Evolutionary conservation across 2,329 filamentous ascomycete species (phyloP), one percentile per base, ranked within the genome.

Genomic region (Sporothrix globosa): DNA sequence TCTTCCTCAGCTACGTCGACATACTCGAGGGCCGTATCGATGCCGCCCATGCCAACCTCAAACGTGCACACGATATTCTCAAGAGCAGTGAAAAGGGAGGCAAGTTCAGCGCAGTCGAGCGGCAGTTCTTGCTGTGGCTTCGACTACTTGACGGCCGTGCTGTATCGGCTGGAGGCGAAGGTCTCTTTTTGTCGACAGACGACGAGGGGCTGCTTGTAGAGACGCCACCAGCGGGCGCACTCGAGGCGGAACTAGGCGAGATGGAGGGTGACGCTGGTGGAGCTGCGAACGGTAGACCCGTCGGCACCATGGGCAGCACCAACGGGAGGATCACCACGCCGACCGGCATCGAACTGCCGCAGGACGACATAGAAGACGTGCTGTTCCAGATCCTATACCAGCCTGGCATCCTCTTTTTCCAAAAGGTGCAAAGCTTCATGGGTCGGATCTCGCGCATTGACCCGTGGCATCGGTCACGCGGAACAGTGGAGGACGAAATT

Each of bases 401-500:
- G n/a, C 85, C 85, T 0, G 85, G 85, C 0, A 82, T 86, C 24
- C 78, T 84, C 2, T 88, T 88, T 75, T 88, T 85, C 73, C 85
- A 87, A 69, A 85, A 86, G 72, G 84, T 87, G 0, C 85, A 86
- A 74, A 84, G 82, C 46, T 86, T 87, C 74, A 86, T 86, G 78
- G 85, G 85, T 2, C 81, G 84, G 5, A 86, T 87, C 63, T 84
- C 85, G 7, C 82, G 83, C 69, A 87, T 87, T 68, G 85, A 87
- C 69, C 85, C 82, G 0, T 87, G 84, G 83, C 85, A 87, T 75
- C 82, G 85, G 13, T 82, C 81, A 30, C 81, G 85, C 9, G 85
- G 85, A 4, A 87, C 85, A 0, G 85, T 87, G 11, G 82, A 86
- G 66, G 86, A 87, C 74, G 85, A 87, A 77, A 86, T 83, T 1